phyloP scores from a whole-genome alignment of 192 early-diverging fungal species.

The Linnemannia hyalina region DNA sequence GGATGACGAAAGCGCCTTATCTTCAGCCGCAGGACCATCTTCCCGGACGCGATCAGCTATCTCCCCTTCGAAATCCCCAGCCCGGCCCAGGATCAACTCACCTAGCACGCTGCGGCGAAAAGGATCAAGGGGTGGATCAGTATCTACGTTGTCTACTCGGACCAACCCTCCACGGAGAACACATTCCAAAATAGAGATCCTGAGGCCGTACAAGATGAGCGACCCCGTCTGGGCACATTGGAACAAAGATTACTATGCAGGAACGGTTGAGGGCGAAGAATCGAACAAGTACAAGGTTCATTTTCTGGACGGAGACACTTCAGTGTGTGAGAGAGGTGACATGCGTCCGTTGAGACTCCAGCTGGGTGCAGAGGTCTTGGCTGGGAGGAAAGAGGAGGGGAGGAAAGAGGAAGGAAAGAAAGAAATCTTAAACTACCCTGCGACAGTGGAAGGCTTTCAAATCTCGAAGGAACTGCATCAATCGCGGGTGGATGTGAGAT shows the following conservation, averaged over 20 bases:
- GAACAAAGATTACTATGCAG: conserved; percentile 31
- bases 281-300: conserved; percentile 18
- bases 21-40: background rate
- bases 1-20: background rate
- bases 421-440: background rate
- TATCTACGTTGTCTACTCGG: conserved; percentile 10
- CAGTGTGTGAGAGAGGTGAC: background rate
- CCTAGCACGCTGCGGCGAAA: conserved; percentile 12
- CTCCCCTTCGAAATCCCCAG: background rate
- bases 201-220: conserved; percentile 17
- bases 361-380: conserved; percentile 32
- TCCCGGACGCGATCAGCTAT: background rate
- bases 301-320: conserved; percentile 25
- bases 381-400: conserved; percentile 18
- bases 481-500: conserved; percentile 34
- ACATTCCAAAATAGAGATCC: conserved; percentile 9
- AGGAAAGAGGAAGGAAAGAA: too few relatives aligned
- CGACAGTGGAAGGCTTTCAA: conserved; percentile 32
- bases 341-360: conserved; percentile 48
- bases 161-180: conserved; percentile 19
- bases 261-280: conserved; percentile 7
- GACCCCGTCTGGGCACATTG: conserved; percentile 46
- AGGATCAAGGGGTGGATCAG: background rate
- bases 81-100: conserved; percentile 12
- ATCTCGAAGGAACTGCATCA: background rate